Evolutionary conservation across 805 yeast genomes (phyloP).

Genomic region (Candida patagonica): DNA sequence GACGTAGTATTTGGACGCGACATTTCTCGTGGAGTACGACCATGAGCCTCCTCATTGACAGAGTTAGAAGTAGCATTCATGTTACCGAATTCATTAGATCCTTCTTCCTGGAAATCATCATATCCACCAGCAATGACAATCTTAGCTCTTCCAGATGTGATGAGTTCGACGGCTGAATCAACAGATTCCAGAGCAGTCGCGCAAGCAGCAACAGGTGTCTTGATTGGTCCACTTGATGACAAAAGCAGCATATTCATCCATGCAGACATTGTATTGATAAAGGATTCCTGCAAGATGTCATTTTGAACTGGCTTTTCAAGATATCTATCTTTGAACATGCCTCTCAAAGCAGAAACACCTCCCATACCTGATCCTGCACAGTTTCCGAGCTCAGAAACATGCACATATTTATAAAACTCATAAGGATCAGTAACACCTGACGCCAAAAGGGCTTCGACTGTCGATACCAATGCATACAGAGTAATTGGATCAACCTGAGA

Average conservation of each 20-base stretch:
- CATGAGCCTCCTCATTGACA: constrained; percentile 77
- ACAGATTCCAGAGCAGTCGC: constrained; percentile 98
- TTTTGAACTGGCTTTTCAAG: constrained; percentile 91
- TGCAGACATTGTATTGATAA: constrained; percentile 98
- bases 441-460: constrained; percentile 86
- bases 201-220: constrained; percentile 99
- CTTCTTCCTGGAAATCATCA: constrained; percentile 99
- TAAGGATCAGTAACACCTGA: constrained; percentile 98
- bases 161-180: constrained; percentile 92
- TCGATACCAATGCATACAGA: constrained; percentile 82
- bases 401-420: constrained; percentile 97
- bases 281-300: constrained; percentile 95
- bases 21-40: constrained; percentile 98
- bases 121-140: constrained; percentile 97
- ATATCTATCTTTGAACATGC: constrained; percentile 95
- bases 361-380: constrained; percentile 99
- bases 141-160: constrained; percentile 88
- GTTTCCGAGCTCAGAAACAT: constrained; percentile 97
- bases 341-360: constrained; percentile 94
- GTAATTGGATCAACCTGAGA: constrained; percentile 96
- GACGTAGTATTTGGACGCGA: constrained; percentile 96
- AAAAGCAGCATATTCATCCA: constrained; percentile 98
- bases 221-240: constrained; percentile 97
- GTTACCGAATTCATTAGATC: constrained; percentile 94
- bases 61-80: constrained; percentile 98